Conservation (phyloP, 169 alveolate genomes). For the Cyclospora cayetanensis region DNA sequence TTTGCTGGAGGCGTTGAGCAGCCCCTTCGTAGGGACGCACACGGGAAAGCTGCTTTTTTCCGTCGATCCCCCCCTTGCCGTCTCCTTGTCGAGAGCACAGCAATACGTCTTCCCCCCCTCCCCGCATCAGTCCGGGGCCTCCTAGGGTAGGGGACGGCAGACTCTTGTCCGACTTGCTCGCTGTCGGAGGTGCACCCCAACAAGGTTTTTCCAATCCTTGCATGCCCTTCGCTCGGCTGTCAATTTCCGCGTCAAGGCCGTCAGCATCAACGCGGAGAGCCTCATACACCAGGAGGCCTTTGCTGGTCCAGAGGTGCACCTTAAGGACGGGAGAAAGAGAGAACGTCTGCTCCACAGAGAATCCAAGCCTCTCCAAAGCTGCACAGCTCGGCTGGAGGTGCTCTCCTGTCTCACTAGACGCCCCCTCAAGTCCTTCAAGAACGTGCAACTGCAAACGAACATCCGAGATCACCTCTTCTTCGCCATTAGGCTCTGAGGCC, state of each 20-base stretch:
- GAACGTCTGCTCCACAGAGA: background rate
- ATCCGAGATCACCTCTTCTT: slow-evolving; percentile 44
- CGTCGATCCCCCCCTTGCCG: background rate
- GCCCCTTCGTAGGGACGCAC: slow-evolving; percentile 68
- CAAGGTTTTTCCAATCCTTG: too few species aligned
- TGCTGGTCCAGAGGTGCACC: slow-evolving; percentile 5
- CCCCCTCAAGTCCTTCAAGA: background rate
- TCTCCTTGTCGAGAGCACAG: slow-evolving; percentile 3
- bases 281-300: slow-evolving; percentile 25
- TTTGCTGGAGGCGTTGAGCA: slow-evolving; percentile 65
- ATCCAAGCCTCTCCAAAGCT: background rate
- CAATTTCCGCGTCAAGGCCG: background rate
- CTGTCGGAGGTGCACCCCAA: too few species aligned
- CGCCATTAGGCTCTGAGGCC: slow-evolving; percentile 63
- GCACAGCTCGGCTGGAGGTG: background rate
- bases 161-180: too few species aligned
- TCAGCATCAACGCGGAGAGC: slow-evolving; percentile 3
- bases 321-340: background rate
- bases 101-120: background rate
- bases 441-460: slow-evolving; percentile 35
- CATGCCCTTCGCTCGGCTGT: background rate
- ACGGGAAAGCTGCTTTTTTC: slow-evolving; percentile 30
- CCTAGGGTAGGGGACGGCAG: slow-evolving; percentile 3
- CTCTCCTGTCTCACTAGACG: background rate
- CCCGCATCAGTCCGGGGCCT: slow-evolving; percentile 25